Evolutionary conservation across 768 basidiomycete genomes (phyloP).

Genomic region (Boletus rubropictus): DNA sequence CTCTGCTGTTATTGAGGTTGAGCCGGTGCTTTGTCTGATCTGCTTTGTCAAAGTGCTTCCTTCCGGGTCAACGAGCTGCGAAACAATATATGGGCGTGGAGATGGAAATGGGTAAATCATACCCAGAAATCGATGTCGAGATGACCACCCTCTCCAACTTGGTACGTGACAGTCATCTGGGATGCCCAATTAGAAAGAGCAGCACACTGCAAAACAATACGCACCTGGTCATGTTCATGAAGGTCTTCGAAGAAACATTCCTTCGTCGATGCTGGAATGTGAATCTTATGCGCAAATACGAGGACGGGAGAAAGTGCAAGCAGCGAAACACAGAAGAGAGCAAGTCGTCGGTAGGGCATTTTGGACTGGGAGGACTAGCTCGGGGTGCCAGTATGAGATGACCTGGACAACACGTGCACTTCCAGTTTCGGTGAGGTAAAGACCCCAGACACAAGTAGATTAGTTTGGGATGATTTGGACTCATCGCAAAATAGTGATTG

Average conservation of each 20-base stretch:
- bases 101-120: constrained; percentile 11
- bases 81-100: constrained; percentile 5
- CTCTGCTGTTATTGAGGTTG: constrained; percentile 79
- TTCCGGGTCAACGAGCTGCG: constrained; percentile 77
- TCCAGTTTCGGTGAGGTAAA: constrained; percentile 5
- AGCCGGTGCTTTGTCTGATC: constrained; percentile 83
- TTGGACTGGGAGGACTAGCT: neutral
- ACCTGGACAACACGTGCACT: neutral
- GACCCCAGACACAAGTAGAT: constrained; percentile 27
- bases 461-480: constrained; percentile 5
- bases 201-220: neutral
- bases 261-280: constrained; percentile 71
- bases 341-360: constrained; percentile 39
- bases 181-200: neutral
- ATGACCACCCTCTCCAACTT: constrained; percentile 96
- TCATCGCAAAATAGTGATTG: constrained; percentile 16
- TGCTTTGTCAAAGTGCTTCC: constrained; percentile 67
- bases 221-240: constrained; percentile 83
- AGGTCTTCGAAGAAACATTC: constrained; percentile 97
- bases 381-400: too few species aligned
- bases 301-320: constrained; percentile 31
- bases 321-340: constrained; percentile 39
- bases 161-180: constrained; percentile 99
- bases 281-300: constrained; percentile 62
- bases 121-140: constrained; percentile 98